Percentiles rank a stretch among this genome's conserved stretches.
These are phyloP conservation scores for Suhomyces faveliae DNA, from an alignment of 805 yeast genomes.

Conservation along the genomic window DNA sequence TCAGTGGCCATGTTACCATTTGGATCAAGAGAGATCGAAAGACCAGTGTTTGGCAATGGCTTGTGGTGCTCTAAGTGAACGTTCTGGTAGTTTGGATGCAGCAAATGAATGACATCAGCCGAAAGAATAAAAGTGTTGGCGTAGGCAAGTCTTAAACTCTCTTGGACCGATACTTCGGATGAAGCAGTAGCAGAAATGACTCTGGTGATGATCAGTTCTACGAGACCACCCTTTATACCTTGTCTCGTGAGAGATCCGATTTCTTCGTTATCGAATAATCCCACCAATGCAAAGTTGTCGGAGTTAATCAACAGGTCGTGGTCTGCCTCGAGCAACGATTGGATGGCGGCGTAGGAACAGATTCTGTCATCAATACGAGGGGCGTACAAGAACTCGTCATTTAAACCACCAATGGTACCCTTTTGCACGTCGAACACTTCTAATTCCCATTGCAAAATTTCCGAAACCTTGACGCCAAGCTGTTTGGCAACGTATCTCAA, in stretches of 20 bases:
- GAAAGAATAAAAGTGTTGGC: conserved; percentile 80
- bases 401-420: conserved; percentile 75
- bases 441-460: conserved; percentile 68
- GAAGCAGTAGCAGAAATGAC: conserved; percentile 34
- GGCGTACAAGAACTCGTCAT: conserved; percentile 71
- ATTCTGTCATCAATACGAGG: conserved; percentile 86
- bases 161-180: conserved; percentile 23
- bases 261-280: conserved; percentile 78
- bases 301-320: conserved; percentile 19
- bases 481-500: conserved; percentile 67
- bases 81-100: conserved; percentile 72
- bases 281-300: conserved; percentile 55
- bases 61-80: conserved; percentile 76
- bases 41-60: conserved; percentile 77
- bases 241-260: conserved; percentile 77
- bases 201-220: conserved; percentile 64
- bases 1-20: conserved; percentile 86
- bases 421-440: conserved; percentile 81
- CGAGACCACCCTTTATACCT: conserved; percentile 77
- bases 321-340: conserved; percentile 50
- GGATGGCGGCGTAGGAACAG: conserved; percentile 71
- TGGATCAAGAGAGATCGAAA: conserved; percentile 69
- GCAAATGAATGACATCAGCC: conserved; percentile 81
- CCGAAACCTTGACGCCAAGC: conserved; percentile 57
- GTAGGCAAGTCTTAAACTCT: conserved; percentile 40